A percentile compares a stretch with the other conserved stretches of the same genome.
Evolutionary conservation across 352 stramenopile species (phyloP).

Genomic region (Phytophthora litchii): DNA sequence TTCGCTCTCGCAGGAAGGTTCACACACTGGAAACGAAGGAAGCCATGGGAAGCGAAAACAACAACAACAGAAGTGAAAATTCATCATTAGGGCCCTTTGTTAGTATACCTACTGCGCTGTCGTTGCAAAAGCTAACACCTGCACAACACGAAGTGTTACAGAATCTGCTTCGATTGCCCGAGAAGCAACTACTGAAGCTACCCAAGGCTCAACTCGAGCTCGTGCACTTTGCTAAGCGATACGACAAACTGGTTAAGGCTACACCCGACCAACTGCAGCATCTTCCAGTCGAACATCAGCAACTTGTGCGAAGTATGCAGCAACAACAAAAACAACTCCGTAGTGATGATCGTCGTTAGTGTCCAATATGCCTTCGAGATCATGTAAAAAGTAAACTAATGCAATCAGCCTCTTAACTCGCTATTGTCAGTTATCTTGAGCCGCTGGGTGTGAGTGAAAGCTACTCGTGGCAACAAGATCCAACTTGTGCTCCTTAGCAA

Average conservation of each 20-base stretch:
- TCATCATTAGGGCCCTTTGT: neutral
- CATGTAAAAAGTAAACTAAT: constrained; percentile 16
- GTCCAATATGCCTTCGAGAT: neutral
- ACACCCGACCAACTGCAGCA: constrained; percentile 37
- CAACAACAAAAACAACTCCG: constrained; percentile 14
- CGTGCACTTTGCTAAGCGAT: constrained; percentile 61
- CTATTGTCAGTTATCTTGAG: constrained; percentile 18
- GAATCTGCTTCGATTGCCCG: constrained; percentile 43
- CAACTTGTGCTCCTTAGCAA: constrained; percentile 37
- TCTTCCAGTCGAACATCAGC: constrained; percentile 45
- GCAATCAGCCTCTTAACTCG: neutral
- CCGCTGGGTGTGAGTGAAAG: constrained; percentile 52
- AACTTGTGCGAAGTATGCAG: constrained; percentile 49
- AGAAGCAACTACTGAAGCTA: constrained; percentile 43
- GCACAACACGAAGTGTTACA: constrained; percentile 48
- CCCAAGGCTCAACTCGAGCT: constrained; percentile 47
- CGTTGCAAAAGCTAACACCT: constrained; percentile 29
- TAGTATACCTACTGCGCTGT: constrained; percentile 14
- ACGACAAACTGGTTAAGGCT: constrained; percentile 47
- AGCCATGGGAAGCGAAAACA: constrained; percentile 3
- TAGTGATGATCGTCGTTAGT: constrained; percentile 11
- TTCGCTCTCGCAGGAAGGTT: constrained; percentile 1
- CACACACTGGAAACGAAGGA: neutral
- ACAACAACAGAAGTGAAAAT: constrained; percentile 10
- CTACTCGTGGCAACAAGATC: constrained; percentile 34